Conservation (phyloP, 1,284 basidiomycete species). For the Ganoderma sp. region DNA sequence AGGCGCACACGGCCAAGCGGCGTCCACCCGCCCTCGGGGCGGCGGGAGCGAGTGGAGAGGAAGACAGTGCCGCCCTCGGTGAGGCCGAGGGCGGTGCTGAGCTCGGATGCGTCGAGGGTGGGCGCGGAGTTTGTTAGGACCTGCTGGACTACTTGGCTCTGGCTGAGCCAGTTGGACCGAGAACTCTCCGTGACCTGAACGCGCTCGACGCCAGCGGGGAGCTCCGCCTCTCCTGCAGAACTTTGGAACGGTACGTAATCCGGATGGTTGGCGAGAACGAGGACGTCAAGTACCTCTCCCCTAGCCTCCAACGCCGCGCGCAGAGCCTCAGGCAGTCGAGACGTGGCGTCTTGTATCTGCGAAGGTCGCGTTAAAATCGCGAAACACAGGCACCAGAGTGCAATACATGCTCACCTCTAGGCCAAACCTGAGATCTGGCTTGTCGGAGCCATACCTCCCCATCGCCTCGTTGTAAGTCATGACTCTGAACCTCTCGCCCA, state of each 20-base stretch:
- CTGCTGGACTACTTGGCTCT: slow-evolving; percentile 42
- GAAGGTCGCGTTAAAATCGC: slow-evolving; percentile 20
- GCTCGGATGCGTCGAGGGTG: slow-evolving; percentile 14
- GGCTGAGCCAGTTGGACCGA: slow-evolving; percentile 52
- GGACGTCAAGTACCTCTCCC: slow-evolving; percentile 60
- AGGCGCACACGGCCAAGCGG: slow-evolving; percentile 78
- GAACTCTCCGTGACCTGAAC: slow-evolving; percentile 52
- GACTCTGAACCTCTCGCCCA: slow-evolving; percentile 70
- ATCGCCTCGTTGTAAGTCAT: slow-evolving; percentile 90
- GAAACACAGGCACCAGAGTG: slow-evolving; percentile 16
- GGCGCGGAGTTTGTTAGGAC: slow-evolving; percentile 22
- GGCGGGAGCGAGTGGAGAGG: slow-evolving; percentile 51
- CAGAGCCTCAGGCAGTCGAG: slow-evolving; percentile 48
- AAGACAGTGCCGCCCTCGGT: slow-evolving; percentile 44
- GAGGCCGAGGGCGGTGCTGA: slow-evolving; percentile 35
- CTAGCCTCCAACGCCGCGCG: slow-evolving; percentile 44
- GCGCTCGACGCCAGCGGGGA: slow-evolving; percentile 41
- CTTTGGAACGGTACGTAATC: slow-evolving; percentile 16
- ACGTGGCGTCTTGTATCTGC: slow-evolving; percentile 60
- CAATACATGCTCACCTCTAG: slow-evolving; percentile 66
- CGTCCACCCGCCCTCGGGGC: slow-evolving; percentile 82
- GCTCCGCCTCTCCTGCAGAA: slow-evolving; percentile 14
- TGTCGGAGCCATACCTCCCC: slow-evolving; percentile 93
- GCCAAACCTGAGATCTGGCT: slow-evolving; percentile 90
- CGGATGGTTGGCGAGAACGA: slow-evolving; percentile 42